Evolutionary conservation across 1,284 basidiomycete species (phyloP).

Genomic region (Sphaerobolus stellatus): DNA sequence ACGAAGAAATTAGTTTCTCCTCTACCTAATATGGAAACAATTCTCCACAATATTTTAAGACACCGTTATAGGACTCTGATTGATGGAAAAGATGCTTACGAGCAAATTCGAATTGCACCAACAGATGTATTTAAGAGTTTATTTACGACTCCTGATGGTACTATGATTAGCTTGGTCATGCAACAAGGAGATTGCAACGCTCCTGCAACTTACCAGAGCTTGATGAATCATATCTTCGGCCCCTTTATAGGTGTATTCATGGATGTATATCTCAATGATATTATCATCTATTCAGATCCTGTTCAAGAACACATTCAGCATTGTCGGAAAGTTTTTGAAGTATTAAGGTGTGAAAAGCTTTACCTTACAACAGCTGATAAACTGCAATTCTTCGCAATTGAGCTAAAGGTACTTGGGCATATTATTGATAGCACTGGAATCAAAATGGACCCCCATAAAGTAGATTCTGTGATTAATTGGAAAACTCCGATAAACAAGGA

Average conservation of each 20-base stretch:
- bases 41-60: constrained; percentile 20
- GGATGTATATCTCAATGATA: constrained; percentile 34
- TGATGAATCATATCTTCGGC: constrained; percentile 34
- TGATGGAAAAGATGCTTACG: constrained; percentile 22
- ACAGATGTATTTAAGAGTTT: constrained; percentile 28
- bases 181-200: constrained; percentile 35
- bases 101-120: constrained; percentile 34
- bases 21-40: constrained; percentile 28
- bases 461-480: constrained; percentile 24
- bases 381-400: constrained; percentile 24
- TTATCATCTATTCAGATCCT: constrained; percentile 29
- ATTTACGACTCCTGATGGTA: constrained; percentile 33
- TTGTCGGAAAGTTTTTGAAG: constrained; percentile 23
- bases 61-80: constrained; percentile 26
- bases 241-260: constrained; percentile 26
- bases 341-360: constrained; percentile 21
- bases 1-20: constrained; percentile 25
- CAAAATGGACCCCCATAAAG: constrained; percentile 31
- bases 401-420: constrained; percentile 32
- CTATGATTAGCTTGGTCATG: constrained; percentile 34
- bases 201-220: constrained; percentile 23
- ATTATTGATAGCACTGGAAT: constrained; percentile 31
- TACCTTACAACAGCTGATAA: constrained; percentile 29
- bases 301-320: constrained; percentile 29
- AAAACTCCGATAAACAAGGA: constrained; percentile 19